Evolutionary conservation across 768 basidiomycete genomes (phyloP).

Genomic region (Leucocoprinus birnbaumii): DNA sequence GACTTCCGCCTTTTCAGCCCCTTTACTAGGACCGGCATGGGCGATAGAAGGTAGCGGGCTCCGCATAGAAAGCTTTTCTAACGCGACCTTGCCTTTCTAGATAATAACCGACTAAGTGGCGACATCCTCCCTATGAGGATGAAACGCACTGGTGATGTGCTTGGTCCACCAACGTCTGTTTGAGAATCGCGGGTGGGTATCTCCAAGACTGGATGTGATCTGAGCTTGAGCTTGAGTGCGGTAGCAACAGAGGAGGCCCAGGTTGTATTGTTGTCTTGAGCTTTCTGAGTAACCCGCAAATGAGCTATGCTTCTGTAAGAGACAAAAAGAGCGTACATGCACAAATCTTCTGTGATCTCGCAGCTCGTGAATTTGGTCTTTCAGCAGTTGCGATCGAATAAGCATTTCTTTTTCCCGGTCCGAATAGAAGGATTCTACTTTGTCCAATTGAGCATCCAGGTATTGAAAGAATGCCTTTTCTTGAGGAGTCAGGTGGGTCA

Average conservation of each 20-base stretch:
- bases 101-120: neutral
- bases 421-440: slow-evolving; percentile 82
- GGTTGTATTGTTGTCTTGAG: slow-evolving; percentile 9
- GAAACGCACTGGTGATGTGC: neutral
- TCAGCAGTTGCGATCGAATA: slow-evolving; percentile 42
- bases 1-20: neutral
- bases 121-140: no score
- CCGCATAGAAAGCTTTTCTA: no score
- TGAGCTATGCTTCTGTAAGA: neutral
- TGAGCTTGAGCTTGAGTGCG: slow-evolving; percentile 14
- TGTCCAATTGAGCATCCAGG: slow-evolving; percentile 77
- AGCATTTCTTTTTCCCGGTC: slow-evolving; percentile 66
- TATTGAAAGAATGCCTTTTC: slow-evolving; percentile 75
- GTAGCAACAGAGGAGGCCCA: slow-evolving; percentile 17
- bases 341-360: slow-evolving; percentile 61
- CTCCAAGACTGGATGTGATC: neutral
- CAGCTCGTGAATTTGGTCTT: slow-evolving; percentile 73
- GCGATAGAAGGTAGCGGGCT: neutral
- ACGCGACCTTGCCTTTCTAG: neutral
- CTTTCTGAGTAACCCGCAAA: slow-evolving; percentile 18
- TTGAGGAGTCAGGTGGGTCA: slow-evolving; percentile 52
- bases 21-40: neutral
- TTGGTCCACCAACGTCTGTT: neutral
- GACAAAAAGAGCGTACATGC: slow-evolving; percentile 37
- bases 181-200: neutral